Evolutionary conservation across 2,329 filamentous ascomycete species (phyloP), one percentile per base, ranked within the genome.

Genomic region (Tolypocladium amazonense): DNA sequence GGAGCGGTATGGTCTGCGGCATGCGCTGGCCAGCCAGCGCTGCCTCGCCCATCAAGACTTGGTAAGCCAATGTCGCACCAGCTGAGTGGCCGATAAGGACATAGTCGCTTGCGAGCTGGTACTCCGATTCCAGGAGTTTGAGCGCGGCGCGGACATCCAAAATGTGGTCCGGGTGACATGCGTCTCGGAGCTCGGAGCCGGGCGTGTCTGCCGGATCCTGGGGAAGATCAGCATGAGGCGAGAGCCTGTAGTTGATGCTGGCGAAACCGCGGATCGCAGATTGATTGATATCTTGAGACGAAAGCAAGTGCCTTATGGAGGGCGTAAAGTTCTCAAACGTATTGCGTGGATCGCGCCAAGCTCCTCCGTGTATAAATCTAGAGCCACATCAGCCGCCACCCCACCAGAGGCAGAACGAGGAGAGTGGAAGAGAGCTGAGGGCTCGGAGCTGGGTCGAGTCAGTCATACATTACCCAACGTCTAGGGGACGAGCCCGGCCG

Each of bases 161-260:
- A 56, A 87, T 70, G 64, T 88, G 86, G 54, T 81, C 77, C 0
- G 86, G 86, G 65, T 88, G 84, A 52, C 68, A 68, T 4, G 81
- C 83, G 55, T 73, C 74, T 27, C 81, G 75, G 20, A 71, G 65
- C 58, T 73, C 69, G 2, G 61, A 57, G 11, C 53, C 62, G 23
- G 68, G 66, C 18, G 67, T 71, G 18, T 59, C 61, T 27, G 60
- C 55, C 35, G 69, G 62, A 56, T 71, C 68, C 56, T 75, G 73
- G 18, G 79, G 77, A 38, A 74, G 70, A 33, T 74, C 74, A 4
- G 82, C 79, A 56, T 78, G 68, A 5, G 80, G 76, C 0, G 82
- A 85, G 59, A 88, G 80, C 11, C 84, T 78, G 72, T 88, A 88
- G 67, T 85, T 81, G 60, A 88, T 72, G 53, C 85, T 86, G 35